Base-by-base conservation (phyloP, 1,284 basidiomycete species). In the Apiotrichum brassicae region DNA sequence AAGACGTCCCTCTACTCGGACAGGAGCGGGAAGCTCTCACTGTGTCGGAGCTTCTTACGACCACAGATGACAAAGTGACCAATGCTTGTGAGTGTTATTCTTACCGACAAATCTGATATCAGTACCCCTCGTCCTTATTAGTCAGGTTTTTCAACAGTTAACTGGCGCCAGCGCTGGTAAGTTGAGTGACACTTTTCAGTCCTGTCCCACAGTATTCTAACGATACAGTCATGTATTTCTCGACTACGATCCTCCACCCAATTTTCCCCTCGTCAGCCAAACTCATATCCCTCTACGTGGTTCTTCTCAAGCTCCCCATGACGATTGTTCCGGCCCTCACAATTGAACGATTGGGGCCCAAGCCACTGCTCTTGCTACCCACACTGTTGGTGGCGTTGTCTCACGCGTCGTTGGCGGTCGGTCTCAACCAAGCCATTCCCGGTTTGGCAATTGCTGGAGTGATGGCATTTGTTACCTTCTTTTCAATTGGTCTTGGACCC, bases 321-420 rank as follows among this genome's bases (percentile, higher is more conserved):
- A 77, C 76, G 0, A 67, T 72, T 38, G 56, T 73, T 7, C 73
- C 76, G 6, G 72, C 75, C 6, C 69, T 70, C 49, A 58, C 77
- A 24, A 70, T 77, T 51, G 63, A 70, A 61, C 59, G 60, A 11
- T 18, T 62, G 11, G 63, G 63, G 4, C 54, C 62, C 4, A 43
- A 51, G 14, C 55, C 53, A 1, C 58, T 70, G 6, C 55, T 70
- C 14, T 42, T 64, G 24, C 33, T 51, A 47, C 66, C 68, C 0
- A 60, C 64, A 2, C 6, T 24, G 1, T 36, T 59, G 46, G 66
- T 65, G 59, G 47, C 50, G 20, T 20, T 62, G 3, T 48, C 62
- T 6, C 51, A 59, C 9, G 14, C 67, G 23, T 18, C 51, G 2
- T 57, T 71, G 11, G 67, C 57, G 0, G 43, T 62, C 6, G 63